phyloP scores from a whole-genome alignment of 169 alveolate species.

The Plasmodium adleri region DNA sequence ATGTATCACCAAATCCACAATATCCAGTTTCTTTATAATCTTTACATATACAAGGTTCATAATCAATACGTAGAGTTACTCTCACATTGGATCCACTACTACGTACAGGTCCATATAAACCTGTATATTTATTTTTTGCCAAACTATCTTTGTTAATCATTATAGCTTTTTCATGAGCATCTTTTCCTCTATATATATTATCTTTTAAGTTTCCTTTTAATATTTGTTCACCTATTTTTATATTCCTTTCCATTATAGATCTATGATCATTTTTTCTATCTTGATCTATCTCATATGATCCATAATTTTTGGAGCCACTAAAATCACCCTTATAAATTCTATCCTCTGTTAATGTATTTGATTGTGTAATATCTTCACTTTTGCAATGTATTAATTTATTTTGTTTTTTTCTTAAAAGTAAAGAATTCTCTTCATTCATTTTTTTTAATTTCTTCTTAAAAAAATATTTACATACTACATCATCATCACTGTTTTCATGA shows the following conservation, averaged over 20 bases:
- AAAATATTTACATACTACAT: conserved; percentile 59
- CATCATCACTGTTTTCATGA: conserved; percentile 41
- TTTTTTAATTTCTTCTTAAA: conserved; percentile 70
- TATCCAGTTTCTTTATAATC: conserved; percentile 98
- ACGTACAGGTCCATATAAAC: conserved; percentile 92
- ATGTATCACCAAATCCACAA: conserved; percentile 98
- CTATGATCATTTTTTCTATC: conserved; percentile 85
- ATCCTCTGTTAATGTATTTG: conserved; percentile 77
- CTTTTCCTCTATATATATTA: conserved; percentile 89
- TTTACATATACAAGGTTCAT: conserved; percentile 97
- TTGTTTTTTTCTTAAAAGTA: conserved; percentile 56
- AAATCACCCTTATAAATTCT: conserved; percentile 59
- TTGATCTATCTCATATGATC: conserved; percentile 87
- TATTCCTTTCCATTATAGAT: conserved; percentile 88
- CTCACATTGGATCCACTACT: conserved; percentile 91
- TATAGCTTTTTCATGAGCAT: conserved; percentile 87
- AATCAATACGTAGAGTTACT: conserved; percentile 94
- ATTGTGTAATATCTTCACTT: conserved; percentile 48
- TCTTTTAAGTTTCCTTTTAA: conserved; percentile 87
- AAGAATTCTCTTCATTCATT: conserved; percentile 47
- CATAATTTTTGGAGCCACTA: conserved; percentile 64
- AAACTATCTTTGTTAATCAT: conserved; percentile 87
- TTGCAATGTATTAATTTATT: conserved; percentile 45
- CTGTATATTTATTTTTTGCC: conserved; percentile 88
- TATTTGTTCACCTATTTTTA: conserved; percentile 86